Conservation (phyloP, 1,284 basidiomycete genomes). For the Cryptococcus hybrid region DNA sequence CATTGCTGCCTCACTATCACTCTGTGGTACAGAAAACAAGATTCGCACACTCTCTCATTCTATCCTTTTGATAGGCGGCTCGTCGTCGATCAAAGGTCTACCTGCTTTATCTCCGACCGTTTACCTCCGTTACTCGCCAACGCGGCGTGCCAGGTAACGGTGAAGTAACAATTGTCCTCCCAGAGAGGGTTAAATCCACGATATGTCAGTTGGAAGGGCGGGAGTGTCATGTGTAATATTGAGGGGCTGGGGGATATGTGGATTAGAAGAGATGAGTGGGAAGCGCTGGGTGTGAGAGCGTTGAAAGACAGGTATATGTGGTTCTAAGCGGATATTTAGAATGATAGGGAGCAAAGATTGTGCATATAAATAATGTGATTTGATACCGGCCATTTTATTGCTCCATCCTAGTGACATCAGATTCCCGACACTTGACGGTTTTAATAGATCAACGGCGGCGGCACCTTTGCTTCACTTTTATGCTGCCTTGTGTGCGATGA, state of each 20-base stretch:
- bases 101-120: conserved; percentile 42
- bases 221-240: conserved; percentile 88
- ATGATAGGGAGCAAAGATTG: too few relatives aligned
- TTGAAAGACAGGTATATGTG: conserved; percentile 52
- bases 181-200: conserved; percentile 74
- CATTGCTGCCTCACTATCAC: conserved; percentile 84
- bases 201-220: conserved; percentile 92
- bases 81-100: conserved; percentile 57
- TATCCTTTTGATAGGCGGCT: conserved; percentile 81
- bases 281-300: conserved; percentile 53
- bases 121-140: conserved; percentile 62
- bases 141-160: conserved; percentile 78
- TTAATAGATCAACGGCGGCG: too few relatives aligned
- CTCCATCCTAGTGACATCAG: too few relatives aligned
- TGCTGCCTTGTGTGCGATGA: too few relatives aligned
- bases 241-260: conserved; percentile 86
- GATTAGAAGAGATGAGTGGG: conserved; percentile 85
- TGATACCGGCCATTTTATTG: too few relatives aligned
- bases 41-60: conserved; percentile 85
- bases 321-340: conserved; percentile 18
- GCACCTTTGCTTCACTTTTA: too few relatives aligned
- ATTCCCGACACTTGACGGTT: too few relatives aligned
- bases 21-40: conserved; percentile 82
- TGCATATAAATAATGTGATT: too few relatives aligned
- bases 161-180: conserved; percentile 84